A percentile compares a stretch with the other conserved stretches of the same genome.
Conservation (phyloP, 441 rosid species). For the Melastoma candidum region DNA sequence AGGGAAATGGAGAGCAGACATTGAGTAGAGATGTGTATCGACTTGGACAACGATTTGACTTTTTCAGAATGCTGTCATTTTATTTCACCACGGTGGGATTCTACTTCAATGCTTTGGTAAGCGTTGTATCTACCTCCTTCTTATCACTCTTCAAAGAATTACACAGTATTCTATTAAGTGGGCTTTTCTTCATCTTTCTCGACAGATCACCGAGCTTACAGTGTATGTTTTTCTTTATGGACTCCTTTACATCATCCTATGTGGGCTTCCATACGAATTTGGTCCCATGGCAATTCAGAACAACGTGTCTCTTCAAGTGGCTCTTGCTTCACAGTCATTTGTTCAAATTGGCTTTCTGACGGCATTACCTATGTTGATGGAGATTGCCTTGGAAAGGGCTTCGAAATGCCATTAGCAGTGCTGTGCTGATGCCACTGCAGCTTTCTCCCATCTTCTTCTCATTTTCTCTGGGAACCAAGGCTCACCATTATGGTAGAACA, state of each 20-base stretch:
- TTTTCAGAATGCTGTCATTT: too few species aligned
- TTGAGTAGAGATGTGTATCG: too few species aligned
- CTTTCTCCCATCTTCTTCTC: constrained; percentile 5
- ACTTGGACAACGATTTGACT: too few species aligned
- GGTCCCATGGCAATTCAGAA: not conserved
- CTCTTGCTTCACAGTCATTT: constrained; percentile 6
- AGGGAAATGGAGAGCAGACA: too few species aligned
- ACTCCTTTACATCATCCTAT: constrained; percentile 4
- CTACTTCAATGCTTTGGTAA: too few species aligned
- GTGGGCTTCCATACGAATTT: constrained; percentile 1
- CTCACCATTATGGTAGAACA: too few species aligned
- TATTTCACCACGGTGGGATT: too few species aligned
- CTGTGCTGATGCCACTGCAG: constrained; percentile 5
- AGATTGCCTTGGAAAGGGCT: constrained; percentile 4
- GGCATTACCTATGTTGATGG: constrained; percentile 6
- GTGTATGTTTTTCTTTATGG: constrained; percentile 4
- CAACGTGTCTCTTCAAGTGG: constrained; percentile 2
- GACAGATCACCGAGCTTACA: constrained; percentile 1
- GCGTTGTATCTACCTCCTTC: too few species aligned
- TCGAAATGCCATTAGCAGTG: not conserved
- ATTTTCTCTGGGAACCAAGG: constrained; percentile 2
- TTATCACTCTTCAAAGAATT: too few species aligned
- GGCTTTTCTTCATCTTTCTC: too few species aligned
- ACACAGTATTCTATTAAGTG: too few species aligned
- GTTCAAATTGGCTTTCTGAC: constrained; percentile 7